Evolutionary conservation across 164 flowering plant genomes (phyloP).

Genomic region (Dillenia turbinata): DNA sequence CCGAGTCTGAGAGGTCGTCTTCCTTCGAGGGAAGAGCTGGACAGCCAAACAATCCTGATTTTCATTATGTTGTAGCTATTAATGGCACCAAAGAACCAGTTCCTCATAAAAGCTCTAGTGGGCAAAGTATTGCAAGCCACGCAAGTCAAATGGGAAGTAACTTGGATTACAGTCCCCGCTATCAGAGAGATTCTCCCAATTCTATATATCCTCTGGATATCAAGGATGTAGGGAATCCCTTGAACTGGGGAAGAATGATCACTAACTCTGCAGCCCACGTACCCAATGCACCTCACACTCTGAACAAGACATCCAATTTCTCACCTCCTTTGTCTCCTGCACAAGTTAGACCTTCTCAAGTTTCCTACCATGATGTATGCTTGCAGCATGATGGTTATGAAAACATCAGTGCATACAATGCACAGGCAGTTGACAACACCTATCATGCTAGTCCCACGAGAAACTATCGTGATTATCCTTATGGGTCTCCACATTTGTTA

Average conservation of each 20-base stretch:
- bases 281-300: slow-evolving; percentile 19
- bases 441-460: slow-evolving; percentile 4
- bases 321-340: slow-evolving; percentile 44
- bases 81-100: slow-evolving; percentile 55
- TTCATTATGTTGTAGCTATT: slow-evolving; percentile 74
- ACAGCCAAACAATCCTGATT: slow-evolving; percentile 43
- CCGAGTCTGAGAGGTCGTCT: slow-evolving; percentile 46
- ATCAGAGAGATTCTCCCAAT: slow-evolving; percentile 31
- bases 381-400: slow-evolving; percentile 22
- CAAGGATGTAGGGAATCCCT: slow-evolving; percentile 18
- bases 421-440: slow-evolving; percentile 18
- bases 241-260: slow-evolving; percentile 14
- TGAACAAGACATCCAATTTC: slow-evolving; percentile 21
- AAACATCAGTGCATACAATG: slow-evolving; percentile 13
- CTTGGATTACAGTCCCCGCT: slow-evolving; percentile 28
- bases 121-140: slow-evolving; percentile 38
- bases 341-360: slow-evolving; percentile 16
- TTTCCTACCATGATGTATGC: slow-evolving; percentile 23
- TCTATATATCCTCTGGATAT: slow-evolving; percentile 20
- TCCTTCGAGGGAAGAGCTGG: slow-evolving; percentile 33
- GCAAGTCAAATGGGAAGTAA: slow-evolving; percentile 33
- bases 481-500: slow-evolving; percentile 16
- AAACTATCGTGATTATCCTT: slow-evolving; percentile 13
- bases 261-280: slow-evolving; percentile 16
- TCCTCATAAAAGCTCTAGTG: slow-evolving; percentile 42